Percentiles rank a stretch among this genome's conserved stretches.
Conservation (phyloP, 2,329 filamentous ascomycete genomes). For the Penicillium rolfsii region DNA sequence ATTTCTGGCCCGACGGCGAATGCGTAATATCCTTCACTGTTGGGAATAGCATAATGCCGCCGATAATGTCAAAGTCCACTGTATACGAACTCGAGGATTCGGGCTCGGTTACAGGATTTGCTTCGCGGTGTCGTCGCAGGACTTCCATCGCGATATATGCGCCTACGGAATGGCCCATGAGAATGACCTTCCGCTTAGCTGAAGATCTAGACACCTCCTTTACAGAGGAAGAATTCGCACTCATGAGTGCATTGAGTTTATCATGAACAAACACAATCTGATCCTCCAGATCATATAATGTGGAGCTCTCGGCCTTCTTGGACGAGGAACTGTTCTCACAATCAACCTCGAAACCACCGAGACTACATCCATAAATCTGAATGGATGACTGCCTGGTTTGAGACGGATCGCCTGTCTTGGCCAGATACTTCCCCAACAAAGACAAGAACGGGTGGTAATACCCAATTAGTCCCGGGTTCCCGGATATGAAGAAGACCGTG, state of each 20-base stretch:
- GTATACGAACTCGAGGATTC: neutral
- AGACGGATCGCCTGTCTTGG: neutral
- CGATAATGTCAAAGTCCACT: constrained; percentile 44
- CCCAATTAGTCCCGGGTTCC: constrained; percentile 55
- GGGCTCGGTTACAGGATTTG: neutral
- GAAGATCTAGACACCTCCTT: neutral
- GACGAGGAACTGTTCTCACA: neutral
- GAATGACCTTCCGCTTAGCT: constrained; percentile 53
- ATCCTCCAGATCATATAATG: constrained; percentile 48
- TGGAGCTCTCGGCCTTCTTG: neutral
- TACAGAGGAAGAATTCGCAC: neutral
- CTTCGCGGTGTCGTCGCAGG: constrained; percentile 59
- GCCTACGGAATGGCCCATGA: constrained; percentile 76
- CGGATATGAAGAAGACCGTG: constrained; percentile 53
- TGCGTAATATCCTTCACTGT: constrained; percentile 72
- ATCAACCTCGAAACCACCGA: constrained; percentile 41
- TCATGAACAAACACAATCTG: constrained; percentile 55
- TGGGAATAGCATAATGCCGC: constrained; percentile 71
- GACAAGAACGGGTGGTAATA: constrained; percentile 54
- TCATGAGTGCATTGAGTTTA: constrained; percentile 47
- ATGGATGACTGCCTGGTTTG: constrained; percentile 8
- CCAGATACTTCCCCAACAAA: constrained; percentile 35
- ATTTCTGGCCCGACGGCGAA: constrained; percentile 62
- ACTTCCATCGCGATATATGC: constrained; percentile 72
- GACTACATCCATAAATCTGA: constrained; percentile 41